Evolutionary conservation across 768 basidiomycete genomes (phyloP).

Genomic region (Vararia minispora): DNA sequence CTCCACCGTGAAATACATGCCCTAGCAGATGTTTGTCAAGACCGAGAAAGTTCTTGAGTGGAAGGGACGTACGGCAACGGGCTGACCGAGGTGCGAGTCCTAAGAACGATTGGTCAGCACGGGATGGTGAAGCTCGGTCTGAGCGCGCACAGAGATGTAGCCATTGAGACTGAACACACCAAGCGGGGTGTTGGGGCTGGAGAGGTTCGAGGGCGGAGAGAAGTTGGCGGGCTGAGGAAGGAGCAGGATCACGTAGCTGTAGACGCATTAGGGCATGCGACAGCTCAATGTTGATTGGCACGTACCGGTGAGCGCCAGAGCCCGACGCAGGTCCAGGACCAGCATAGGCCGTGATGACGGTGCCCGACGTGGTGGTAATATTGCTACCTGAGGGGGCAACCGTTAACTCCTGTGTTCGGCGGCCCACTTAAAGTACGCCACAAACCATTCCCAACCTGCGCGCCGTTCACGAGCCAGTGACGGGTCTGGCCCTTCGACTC

Average conservation of each 20-base stretch:
- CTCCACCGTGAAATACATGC: slow-evolving; percentile 64
- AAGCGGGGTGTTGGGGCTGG: slow-evolving; percentile 37
- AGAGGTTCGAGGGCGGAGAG: slow-evolving; percentile 45
- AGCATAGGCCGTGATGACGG: slow-evolving; percentile 51
- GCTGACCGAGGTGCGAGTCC: slow-evolving; percentile 46
- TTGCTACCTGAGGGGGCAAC: slow-evolving; percentile 18
- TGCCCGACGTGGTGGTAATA: slow-evolving; percentile 34
- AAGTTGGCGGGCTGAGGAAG: slow-evolving; percentile 56
- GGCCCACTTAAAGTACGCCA: not conserved
- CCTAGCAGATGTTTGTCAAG: slow-evolving; percentile 25
- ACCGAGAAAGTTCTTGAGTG: not conserved
- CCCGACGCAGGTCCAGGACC: slow-evolving; percentile 62
- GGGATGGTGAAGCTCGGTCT: not conserved
- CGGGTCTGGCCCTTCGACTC: slow-evolving; percentile 49
- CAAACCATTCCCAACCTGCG: not conserved
- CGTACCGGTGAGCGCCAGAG: slow-evolving; percentile 62
- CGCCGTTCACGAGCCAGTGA: slow-evolving; percentile 75
- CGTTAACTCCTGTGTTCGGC: slow-evolving; percentile 1
- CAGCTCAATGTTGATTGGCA: too few species aligned
- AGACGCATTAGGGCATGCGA: slow-evolving; percentile 1
- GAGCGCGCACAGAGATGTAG: slow-evolving; percentile 39
- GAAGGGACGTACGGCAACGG: slow-evolving; percentile 42
- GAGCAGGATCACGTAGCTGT: slow-evolving; percentile 58
- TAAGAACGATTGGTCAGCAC: slow-evolving; percentile 3
- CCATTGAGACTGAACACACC: slow-evolving; percentile 42